Base-by-base conservation (phyloP, 305 asterid genomes). In the Andrographis paniculata region DNA sequence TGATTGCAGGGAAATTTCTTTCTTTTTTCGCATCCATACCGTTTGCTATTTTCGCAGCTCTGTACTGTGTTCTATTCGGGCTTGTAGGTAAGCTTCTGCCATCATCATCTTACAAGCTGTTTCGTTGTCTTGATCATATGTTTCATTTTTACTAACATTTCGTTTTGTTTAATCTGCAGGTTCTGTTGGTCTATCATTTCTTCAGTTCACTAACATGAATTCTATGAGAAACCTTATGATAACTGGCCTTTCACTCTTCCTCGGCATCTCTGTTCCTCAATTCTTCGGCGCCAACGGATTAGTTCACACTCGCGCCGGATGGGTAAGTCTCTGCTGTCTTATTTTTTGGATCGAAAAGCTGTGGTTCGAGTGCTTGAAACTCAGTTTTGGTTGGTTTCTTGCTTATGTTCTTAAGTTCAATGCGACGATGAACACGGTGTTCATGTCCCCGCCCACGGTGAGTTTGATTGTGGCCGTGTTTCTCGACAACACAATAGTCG, bases 1-100 rank as follows among this genome's bases (percentile, higher is more conserved):
- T 24, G 30, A 47, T 41, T 62, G 75, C 87, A 91, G 99, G 99
- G 56, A 91, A 91, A 63, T 91, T 91, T 45, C 96, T 96, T 48
- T 96, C 99, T 57, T 94, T 91, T 55, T 91, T 91, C 56, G 96
- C 99, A 42, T 91, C 99, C 19, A 91, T 91, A 45, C 99, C 99
- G 0, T 79, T 91, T 53, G 79, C 96, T 0, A 83, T 91, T 64
- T 91, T 57, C 33, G 99, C 99, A 17, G 99, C 99, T 15, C 50
- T 87, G 11, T 83, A 91, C 62, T 91, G 99, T 62, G 74, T 91
- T 62, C 76, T 91, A 22, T 91, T 91, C 62, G 98, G 94, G 70
- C 95, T 91, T 44, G 96, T 91, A 42, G 96, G 98, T 91, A 83
- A 13, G 92, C 60, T 9, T 48, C 52, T 49, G 18, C 63, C 65